Conservation (phyloP, 1,284 basidiomycete species). For the Leccinum fallax region DNA sequence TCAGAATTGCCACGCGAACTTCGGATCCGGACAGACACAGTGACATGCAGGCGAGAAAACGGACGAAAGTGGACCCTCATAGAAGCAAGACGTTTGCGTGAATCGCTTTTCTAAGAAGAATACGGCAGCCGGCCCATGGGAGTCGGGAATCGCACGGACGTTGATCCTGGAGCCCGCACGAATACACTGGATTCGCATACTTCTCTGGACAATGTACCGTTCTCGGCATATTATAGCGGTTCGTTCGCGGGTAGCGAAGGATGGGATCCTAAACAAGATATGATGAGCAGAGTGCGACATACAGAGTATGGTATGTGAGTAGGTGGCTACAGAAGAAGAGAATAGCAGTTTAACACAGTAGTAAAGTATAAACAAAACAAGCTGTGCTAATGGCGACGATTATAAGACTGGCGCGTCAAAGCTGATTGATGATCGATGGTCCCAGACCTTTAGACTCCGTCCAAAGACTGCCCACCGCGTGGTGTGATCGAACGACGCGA, state of each 20-base stretch:
- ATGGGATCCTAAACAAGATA: slow-evolving; percentile 1
- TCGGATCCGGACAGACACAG: background rate
- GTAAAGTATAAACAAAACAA: slow-evolving; percentile 10
- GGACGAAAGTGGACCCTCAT: background rate
- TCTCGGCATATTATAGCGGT: background rate
- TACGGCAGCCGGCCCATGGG: background rate
- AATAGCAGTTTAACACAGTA: slow-evolving; percentile 5
- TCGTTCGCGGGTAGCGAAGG: background rate
- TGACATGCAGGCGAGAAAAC: background rate
- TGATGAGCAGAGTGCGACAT: slow-evolving; percentile 10
- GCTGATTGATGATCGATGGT: too few relatives aligned
- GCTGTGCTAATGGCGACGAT: slow-evolving; percentile 6
- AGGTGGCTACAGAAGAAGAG: slow-evolving; percentile 20
- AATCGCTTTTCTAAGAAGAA: slow-evolving; percentile 7
- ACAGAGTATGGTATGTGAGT: slow-evolving; percentile 9
- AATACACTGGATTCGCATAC: slow-evolving; percentile 10
- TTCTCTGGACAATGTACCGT: background rate
- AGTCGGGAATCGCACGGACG: slow-evolving; percentile 6
- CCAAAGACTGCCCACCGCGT: too few relatives aligned
- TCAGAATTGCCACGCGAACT: background rate
- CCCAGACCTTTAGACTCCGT: too few relatives aligned
- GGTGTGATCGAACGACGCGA: too few relatives aligned
- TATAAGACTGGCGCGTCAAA: slow-evolving; percentile 9
- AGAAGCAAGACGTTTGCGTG: slow-evolving; percentile 11
- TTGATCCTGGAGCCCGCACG: slow-evolving; percentile 1